phyloP scores from a whole-genome alignment of 495 filamentous ascomycete species.

The Neurospora intermedia region DNA sequence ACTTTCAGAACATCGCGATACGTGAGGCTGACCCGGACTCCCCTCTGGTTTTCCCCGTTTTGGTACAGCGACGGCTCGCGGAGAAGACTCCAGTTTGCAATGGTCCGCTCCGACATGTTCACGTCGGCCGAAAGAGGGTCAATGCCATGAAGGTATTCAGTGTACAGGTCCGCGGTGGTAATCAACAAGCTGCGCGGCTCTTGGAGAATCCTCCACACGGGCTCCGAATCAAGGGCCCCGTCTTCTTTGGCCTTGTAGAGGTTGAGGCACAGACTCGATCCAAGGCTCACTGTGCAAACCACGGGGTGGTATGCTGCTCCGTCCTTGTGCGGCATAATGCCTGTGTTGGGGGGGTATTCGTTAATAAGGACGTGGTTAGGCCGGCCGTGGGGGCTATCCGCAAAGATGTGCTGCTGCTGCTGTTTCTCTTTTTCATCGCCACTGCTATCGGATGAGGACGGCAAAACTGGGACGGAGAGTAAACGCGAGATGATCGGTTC shows the following conservation, averaged over 20 bases:
- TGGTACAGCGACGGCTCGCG: constrained; percentile 47
- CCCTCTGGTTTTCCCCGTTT: constrained; percentile 48
- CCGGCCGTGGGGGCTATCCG: constrained; percentile 53
- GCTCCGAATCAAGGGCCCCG: constrained; percentile 32
- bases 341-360: constrained; percentile 78
- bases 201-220: constrained; percentile 65
- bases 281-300: constrained; percentile 83
- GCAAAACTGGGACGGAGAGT: constrained; percentile 32
- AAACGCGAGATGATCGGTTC: constrained; percentile 63
- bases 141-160: constrained; percentile 67
- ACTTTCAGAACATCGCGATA: constrained; percentile 90
- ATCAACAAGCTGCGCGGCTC: constrained; percentile 77
- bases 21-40: constrained; percentile 73
- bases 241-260: constrained; percentile 56
- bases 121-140: constrained; percentile 49
- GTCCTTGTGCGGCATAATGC: constrained; percentile 96
- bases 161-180: constrained; percentile 58
- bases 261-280: constrained; percentile 66
- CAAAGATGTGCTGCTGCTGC: constrained; percentile 44
- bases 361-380: constrained; percentile 94
- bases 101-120: constrained; percentile 44
- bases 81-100: constrained; percentile 79
- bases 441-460: constrained; percentile 1
- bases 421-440: constrained; percentile 4
- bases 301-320: constrained; percentile 76